These are phyloP conservation scores for Candida broadrunensis DNA, from an alignment of 805 yeast genomes.

Conservation along the genomic window DNA sequence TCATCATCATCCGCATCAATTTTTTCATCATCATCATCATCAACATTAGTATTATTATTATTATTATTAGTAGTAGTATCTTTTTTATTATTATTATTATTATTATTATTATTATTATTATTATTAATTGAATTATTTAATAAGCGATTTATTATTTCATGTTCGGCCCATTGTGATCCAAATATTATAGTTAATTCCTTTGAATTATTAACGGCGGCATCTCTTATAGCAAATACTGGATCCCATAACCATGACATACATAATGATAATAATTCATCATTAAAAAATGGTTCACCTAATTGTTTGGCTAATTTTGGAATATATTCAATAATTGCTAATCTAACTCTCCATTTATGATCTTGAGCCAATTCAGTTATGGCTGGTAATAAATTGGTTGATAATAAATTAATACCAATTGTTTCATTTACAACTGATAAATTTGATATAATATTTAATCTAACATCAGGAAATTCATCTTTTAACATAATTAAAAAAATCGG, in stretches of 20 bases:
- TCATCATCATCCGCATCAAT: constrained; percentile 18
- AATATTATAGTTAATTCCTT: constrained; percentile 78
- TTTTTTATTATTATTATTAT: constrained; percentile 13
- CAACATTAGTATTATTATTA: constrained; percentile 19
- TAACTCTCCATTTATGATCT: constrained; percentile 96
- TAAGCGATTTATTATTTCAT: constrained; percentile 76
- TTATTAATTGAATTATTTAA: constrained; percentile 27
- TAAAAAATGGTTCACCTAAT: constrained; percentile 89
- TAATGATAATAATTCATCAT: constrained; percentile 83
- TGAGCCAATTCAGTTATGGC: constrained; percentile 95
- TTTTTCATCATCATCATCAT: constrained; percentile 10
- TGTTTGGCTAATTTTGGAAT: constrained; percentile 93
- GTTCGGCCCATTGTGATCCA: constrained; percentile 92
- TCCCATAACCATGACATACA: constrained; percentile 99
- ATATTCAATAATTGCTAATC: constrained; percentile 94
- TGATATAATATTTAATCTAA: constrained; percentile 88
- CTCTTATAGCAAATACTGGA: constrained; percentile 92
- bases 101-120: constrained; percentile 3
- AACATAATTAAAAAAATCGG: constrained; percentile 92
- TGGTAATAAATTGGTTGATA: constrained; percentile 86
- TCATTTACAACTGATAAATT: constrained; percentile 90
- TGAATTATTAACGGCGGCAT: constrained; percentile 88
- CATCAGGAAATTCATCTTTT: constrained; percentile 96
- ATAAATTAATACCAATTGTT: constrained; percentile 85
- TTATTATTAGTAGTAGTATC: constrained; percentile 9